A percentile compares a stretch with the other conserved stretches of the same genome.
Conservation (phyloP, 805 yeast species). For the Cyberlindnera mississippiensis region DNA sequence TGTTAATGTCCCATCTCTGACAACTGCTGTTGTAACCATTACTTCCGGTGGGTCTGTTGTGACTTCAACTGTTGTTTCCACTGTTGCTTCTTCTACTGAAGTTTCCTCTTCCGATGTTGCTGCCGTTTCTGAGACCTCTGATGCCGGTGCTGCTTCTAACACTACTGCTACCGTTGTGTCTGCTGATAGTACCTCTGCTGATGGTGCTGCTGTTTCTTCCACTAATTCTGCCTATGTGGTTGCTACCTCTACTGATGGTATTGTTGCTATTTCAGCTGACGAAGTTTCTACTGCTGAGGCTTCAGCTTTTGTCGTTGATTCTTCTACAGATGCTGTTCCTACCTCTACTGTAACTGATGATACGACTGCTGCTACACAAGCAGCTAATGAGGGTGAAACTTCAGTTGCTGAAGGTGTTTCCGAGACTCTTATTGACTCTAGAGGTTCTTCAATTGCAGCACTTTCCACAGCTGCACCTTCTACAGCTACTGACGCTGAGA, state of each 20-base stretch:
- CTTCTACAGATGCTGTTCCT: background rate
- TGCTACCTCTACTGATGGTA: too few relatives aligned
- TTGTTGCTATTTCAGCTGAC: too few relatives aligned
- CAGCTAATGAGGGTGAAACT: background rate
- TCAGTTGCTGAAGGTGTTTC: background rate
- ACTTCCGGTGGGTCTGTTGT: too few relatives aligned
- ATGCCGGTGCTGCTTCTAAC: background rate
- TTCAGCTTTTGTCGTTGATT: background rate
- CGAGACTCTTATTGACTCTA: background rate
- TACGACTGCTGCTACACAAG: too few relatives aligned
- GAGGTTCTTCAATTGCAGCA: background rate
- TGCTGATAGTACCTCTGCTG: conserved; percentile 2
- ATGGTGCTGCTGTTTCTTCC: background rate
- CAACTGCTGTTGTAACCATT: too few relatives aligned
- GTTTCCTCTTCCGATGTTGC: background rate
- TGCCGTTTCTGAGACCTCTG: background rate
- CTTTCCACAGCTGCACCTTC: background rate
- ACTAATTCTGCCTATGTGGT: too few relatives aligned
- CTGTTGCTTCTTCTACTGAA: too few relatives aligned
- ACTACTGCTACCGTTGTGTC: conserved; percentile 1
- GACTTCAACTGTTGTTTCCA: background rate
- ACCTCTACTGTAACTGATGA: too few relatives aligned
- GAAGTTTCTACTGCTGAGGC: background rate
- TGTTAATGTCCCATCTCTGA: too few relatives aligned
- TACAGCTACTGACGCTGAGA: background rate